These are phyloP conservation scores for Monosporascus sp. DNA, from an alignment of 2,329 filamentous ascomycete genomes.

Conservation along the genomic window DNA sequence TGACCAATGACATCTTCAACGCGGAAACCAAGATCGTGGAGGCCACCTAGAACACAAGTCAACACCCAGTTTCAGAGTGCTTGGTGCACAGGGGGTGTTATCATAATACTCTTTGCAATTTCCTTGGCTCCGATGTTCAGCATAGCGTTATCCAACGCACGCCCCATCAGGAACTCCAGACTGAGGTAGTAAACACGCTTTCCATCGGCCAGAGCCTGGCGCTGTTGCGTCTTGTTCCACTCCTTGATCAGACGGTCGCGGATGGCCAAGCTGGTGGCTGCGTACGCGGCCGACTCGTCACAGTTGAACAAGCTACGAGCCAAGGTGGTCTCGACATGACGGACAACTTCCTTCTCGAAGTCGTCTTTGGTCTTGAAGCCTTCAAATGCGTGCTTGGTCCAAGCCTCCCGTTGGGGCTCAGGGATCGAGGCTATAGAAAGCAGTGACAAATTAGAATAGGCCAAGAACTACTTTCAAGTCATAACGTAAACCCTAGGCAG, in stretches of 20 bases:
- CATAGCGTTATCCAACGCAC: constrained; percentile 97
- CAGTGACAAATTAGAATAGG: not conserved
- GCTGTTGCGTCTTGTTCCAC: constrained; percentile 98
- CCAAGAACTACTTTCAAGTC: not conserved
- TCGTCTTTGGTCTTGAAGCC: constrained; percentile 75
- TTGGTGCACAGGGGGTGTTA: not conserved
- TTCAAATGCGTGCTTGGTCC: constrained; percentile 56
- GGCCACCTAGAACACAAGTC: constrained; percentile 55
- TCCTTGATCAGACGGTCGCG: constrained; percentile 88
- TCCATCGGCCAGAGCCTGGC: constrained; percentile 81
- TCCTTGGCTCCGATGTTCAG: constrained; percentile 89
- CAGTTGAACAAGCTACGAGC: constrained; percentile 97
- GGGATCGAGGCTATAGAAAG: constrained; percentile 64
- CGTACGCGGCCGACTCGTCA: constrained; percentile 89
- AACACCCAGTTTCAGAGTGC: constrained; percentile 3
- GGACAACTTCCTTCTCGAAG: constrained; percentile 82
- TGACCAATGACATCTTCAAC: constrained; percentile 94
- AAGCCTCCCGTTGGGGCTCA: constrained; percentile 79
- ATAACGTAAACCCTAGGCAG: not conserved
- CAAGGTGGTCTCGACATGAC: constrained; percentile 92
- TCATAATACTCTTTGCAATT: constrained; percentile 63
- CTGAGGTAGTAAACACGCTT: constrained; percentile 98
- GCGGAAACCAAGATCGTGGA: constrained; percentile 86
- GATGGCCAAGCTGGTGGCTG: constrained; percentile 85
- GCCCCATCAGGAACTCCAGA: constrained; percentile 95